Percentiles rank a stretch among this genome's conserved stretches.
Evolutionary conservation across 2,329 filamentous ascomycete species (phyloP).

Genomic region (Sporothrix euskadiensis): DNA sequence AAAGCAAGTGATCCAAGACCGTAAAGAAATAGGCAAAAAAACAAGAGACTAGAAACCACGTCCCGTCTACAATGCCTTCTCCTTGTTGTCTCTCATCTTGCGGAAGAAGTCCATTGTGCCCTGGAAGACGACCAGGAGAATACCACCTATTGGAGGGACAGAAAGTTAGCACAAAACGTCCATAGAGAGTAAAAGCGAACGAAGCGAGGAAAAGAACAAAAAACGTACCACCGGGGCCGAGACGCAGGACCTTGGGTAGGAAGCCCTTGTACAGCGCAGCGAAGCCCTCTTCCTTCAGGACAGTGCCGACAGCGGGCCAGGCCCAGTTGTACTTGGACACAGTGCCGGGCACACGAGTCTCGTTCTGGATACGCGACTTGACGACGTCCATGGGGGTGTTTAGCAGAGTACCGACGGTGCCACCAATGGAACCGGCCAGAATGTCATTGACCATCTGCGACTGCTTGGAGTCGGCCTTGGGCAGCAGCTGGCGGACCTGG

Average conservation of each 20-base stretch:
- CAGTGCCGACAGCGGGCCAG: conserved; percentile 79
- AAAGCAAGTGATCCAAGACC: neutral
- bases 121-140: conserved; percentile 83
- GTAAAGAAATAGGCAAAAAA: neutral
- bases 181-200: neutral
- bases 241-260: conserved; percentile 84
- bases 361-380: conserved; percentile 98
- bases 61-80: conserved; percentile 25
- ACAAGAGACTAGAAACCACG: neutral
- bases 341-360: conserved; percentile 74
- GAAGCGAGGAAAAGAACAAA: conserved; percentile 41
- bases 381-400: conserved; percentile 96
- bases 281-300: conserved; percentile 92
- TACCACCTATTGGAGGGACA: conserved; percentile 52
- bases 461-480: conserved; percentile 76
- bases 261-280: conserved; percentile 95
- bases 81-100: conserved; percentile 48
- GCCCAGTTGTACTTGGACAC: conserved; percentile 99
- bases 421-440: conserved; percentile 72
- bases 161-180: conserved; percentile 30
- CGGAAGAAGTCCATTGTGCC: conserved; percentile 92
- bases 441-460: conserved; percentile 85
- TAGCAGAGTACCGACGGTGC: conserved; percentile 82
- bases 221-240: conserved; percentile 59
- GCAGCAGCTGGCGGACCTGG: conserved; percentile 85